Evolutionary conservation across 2,329 filamentous ascomycete genomes (phyloP), one percentile per base, ranked within the genome.

Genomic region (Fusarium bulbicola): DNA sequence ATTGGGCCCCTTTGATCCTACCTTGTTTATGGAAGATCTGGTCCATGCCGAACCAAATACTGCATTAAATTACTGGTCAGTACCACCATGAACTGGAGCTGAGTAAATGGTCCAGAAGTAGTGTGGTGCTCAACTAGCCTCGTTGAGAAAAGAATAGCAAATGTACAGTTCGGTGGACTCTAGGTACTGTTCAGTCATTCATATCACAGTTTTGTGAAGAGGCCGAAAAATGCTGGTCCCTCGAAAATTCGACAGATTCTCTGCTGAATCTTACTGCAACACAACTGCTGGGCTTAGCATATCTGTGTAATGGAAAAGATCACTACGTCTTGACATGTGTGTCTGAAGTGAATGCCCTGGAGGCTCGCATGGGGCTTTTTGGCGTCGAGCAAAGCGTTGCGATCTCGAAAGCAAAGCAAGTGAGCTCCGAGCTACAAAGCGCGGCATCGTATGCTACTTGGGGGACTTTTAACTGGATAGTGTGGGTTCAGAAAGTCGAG

Each of bases 401-500:
- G 16, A 59, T n/a, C 43, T 72, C n/a, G 53, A 75, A n/a, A 49
- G 53, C 49, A 30, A 59, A 59, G 39, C 46, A 73, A 32, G 34
- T 64, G 15, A 20, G 46, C 28, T 28, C 43, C 3, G 66, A 63
- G n/a, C 32, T 61, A 28, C 63, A 58, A 52, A 72, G 62, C 9
- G 72, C 74, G 26, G 56, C 66, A 10, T 73, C 62, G 7, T 75
- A 78, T 37, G 66, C 79, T 5, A 75, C 79, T 13, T 81, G 79
- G 80, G 79, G 77, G 6, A 62, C 72, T 7, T 84, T 84, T 53
- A 83, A 83, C 61, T 84, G 80, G 81, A 80, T 79, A 61, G 75
- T 81, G 83, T 83, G 66, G 76, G 81, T 66, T 43, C 36, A 20
- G 13, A 36, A 18, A 57, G 21, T n/a, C 65, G 10, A 28, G n/a